phyloP scores from a whole-genome alignment of 1,284 basidiomycete genomes.

The Ganoderma resinaceum region DNA sequence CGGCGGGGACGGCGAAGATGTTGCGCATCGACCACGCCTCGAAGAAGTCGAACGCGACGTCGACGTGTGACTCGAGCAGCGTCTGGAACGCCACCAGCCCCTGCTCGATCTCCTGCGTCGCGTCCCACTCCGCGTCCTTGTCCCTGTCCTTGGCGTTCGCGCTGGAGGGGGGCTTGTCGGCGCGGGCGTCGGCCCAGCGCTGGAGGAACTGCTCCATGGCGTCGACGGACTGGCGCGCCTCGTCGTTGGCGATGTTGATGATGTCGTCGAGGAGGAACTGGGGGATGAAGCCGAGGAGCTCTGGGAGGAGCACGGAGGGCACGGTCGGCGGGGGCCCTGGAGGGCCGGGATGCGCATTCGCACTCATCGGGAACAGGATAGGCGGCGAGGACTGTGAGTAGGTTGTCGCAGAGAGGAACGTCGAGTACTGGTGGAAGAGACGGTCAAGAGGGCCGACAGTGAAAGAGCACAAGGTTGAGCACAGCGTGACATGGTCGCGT shows the following conservation, averaged over 20 bases:
- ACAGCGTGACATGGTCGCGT: neutral
- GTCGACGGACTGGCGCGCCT: constrained; percentile 72
- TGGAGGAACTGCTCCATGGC: constrained; percentile 77
- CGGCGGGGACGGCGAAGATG: constrained; percentile 72
- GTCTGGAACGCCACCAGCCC: constrained; percentile 81
- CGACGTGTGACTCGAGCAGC: constrained; percentile 77
- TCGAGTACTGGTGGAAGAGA: neutral
- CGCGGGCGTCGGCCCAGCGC: constrained; percentile 70
- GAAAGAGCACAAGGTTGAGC: neutral
- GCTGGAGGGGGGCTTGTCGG: constrained; percentile 33
- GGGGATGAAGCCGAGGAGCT: constrained; percentile 71
- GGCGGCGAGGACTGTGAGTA: neutral
- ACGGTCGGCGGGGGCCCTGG: constrained; percentile 36
- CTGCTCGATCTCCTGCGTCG: constrained; percentile 73
- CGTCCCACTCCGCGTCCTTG: constrained; percentile 56
- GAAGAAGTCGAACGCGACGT: constrained; percentile 82
- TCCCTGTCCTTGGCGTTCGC: constrained; percentile 38
- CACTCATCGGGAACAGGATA: constrained; percentile 23
- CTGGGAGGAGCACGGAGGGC: constrained; percentile 63
- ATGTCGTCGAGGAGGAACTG: constrained; percentile 75
- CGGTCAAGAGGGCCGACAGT: neutral
- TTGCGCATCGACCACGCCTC: constrained; percentile 82
- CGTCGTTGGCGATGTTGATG: constrained; percentile 71
- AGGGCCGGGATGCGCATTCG: constrained; percentile 13
- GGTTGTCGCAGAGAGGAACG: neutral